A percentile compares a stretch with the other conserved stretches of the same genome.
Conservation (phyloP, 73 alveolate genomes). For the Stentor coeruleus region DNA sequence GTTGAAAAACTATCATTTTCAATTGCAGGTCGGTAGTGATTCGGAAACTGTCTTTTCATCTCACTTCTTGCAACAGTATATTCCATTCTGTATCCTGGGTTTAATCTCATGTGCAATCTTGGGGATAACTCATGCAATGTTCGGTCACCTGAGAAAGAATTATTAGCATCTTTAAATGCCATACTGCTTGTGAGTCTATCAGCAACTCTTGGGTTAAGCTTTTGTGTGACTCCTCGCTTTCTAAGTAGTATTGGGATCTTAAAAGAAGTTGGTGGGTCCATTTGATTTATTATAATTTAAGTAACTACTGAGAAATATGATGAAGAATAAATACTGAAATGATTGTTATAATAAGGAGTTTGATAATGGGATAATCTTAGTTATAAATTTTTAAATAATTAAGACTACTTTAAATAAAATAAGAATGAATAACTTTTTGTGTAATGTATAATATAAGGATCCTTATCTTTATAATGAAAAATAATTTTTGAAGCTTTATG, state of each 20-base stretch:
- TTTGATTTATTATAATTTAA: too few relatives aligned
- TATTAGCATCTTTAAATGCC: slow-evolving; percentile 1
- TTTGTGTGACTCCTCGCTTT: neutral
- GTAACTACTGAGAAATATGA: too few relatives aligned
- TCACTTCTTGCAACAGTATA: neutral
- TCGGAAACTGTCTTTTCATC: neutral
- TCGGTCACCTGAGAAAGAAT: neutral
- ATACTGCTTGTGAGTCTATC: neutral
- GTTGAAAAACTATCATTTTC: neutral
- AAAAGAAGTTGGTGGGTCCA: slow-evolving; percentile 26
- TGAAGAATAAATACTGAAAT: too few relatives aligned
- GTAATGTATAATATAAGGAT: too few relatives aligned
- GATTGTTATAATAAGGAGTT: too few relatives aligned
- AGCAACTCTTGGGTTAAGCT: neutral
- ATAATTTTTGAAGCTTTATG: too few relatives aligned
- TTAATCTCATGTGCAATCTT: slow-evolving; percentile 1
- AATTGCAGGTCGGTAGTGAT: slow-evolving; percentile 20
- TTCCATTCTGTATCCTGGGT: slow-evolving; percentile 18
- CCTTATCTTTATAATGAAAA: too few relatives aligned
- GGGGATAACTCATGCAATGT: neutral
- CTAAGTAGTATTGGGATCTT: neutral
- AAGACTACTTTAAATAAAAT: too few relatives aligned
- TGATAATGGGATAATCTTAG: too few relatives aligned
- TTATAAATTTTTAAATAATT: too few relatives aligned
- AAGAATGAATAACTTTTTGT: too few relatives aligned